These are phyloP conservation scores for Decorospora gaudefroyi DNA, from an alignment of 2,329 filamentous ascomycete genomes.

Conservation along the genomic window DNA sequence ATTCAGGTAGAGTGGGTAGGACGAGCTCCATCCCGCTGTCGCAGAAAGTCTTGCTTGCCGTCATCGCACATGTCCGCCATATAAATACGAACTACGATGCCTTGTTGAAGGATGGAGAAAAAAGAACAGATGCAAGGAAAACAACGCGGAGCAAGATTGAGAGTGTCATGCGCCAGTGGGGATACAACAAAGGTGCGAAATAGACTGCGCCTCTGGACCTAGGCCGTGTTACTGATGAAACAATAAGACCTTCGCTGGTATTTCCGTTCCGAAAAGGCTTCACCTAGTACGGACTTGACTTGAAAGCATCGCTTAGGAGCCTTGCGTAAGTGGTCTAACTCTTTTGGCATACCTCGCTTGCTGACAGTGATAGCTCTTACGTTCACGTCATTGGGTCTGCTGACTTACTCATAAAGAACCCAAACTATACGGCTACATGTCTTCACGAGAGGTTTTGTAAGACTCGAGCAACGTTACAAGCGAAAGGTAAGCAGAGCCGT, in stretches of 20 bases:
- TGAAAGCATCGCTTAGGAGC: background rate
- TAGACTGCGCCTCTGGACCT: constrained; percentile 22
- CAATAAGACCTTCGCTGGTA: constrained; percentile 9
- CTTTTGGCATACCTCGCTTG: too few relatives aligned
- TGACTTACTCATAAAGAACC: too few relatives aligned
- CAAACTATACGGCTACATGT: too few relatives aligned
- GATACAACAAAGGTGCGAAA: constrained; percentile 27
- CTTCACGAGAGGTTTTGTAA: too few relatives aligned
- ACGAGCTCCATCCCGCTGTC: constrained; percentile 47
- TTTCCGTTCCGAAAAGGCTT: constrained; percentile 1
- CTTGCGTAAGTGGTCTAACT: too few relatives aligned
- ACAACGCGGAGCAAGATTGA: constrained; percentile 29
- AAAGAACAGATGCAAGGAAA: constrained; percentile 32
- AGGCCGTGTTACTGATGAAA: background rate
- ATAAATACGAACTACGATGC: constrained; percentile 56
- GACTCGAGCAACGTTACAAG: too few relatives aligned
- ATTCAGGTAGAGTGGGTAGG: constrained; percentile 56
- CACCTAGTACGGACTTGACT: background rate
- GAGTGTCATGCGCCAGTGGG: constrained; percentile 33
- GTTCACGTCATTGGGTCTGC: too few relatives aligned
- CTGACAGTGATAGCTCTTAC: too few relatives aligned
- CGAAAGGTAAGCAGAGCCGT: too few relatives aligned
- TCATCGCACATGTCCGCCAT: constrained; percentile 58
- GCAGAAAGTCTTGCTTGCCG: constrained; percentile 53
- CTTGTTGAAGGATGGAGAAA: constrained; percentile 29